Evolutionary conservation across 805 yeast species (phyloP), one percentile per base, ranked within the genome.

Genomic region (Candida glaebosa): DNA sequence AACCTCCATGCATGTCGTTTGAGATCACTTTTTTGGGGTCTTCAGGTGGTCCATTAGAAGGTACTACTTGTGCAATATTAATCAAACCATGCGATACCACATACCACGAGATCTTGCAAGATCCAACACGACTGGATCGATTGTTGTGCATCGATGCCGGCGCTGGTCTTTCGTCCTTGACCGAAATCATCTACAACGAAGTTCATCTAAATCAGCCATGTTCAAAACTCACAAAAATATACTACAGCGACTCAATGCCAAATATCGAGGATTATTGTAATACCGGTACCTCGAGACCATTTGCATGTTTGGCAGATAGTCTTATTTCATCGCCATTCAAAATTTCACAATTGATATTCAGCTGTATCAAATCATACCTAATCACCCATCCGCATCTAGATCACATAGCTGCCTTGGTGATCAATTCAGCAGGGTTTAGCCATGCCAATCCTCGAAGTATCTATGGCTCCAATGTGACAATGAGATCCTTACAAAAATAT

Each of bases 321-420:
- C 2, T 49, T 37, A 40, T 18, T 3, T 25, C 34, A 18, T 49
- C 64, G 20, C 56, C 73, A 7, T 57, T 61, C 38, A 50, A 57
- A 38, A 39, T 56, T 17, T 54, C 75, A 16, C 54, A 37, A 39
- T 40, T 31, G 25, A 40, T 32, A 33, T 55, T 48, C 38, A 47
- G 52, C n/a, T 34, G 42, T 18, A 55, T 81, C 2, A 54, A 63
- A 5, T 65, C 65, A 24, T 78, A 73, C 47, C 64, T 82, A 37
- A 73, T 89, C 19, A 78, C 96, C 1, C 97, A 89, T 60, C 78
- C 91, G 0, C 97, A 89, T 60, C 56, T 89, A 39, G 97, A 89
- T 58, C 97, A 89, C 57, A 69, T 87, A 10, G 57, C 75, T 7
- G 86, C 84, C 0, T 55, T 89, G 37, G 78, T 82, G 0, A 62